Base-by-base conservation (phyloP, 495 filamentous ascomycete genomes). In the Sordaria brevicollis region DNA sequence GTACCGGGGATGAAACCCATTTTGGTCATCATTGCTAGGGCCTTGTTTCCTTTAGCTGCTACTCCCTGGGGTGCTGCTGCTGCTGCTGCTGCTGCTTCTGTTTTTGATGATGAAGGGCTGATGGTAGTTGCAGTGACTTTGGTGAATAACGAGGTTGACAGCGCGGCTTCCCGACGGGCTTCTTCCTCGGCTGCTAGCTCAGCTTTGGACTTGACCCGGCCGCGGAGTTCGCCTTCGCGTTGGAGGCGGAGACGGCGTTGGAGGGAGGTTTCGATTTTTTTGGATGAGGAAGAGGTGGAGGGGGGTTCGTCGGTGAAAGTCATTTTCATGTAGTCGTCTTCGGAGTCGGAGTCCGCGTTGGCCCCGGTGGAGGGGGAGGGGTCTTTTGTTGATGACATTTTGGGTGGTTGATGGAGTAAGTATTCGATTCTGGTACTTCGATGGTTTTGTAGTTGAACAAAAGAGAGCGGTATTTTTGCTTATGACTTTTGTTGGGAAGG, bases 21-120 rank as follows among this genome's bases (percentile, higher is more conserved):
- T 79, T 90, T 93, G n/a, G 92, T 89, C 94, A 99, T 95, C 93
- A 99, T 97, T 69, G 91, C 84, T 68, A 93, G 88, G 3, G 95
- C 95, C 78, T 97, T 99, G 80, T 86, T 90, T 67, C 83, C 33
- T 62, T 13, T n/a, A 17, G 37, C 17, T 15, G 19, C 3, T 1
- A 7, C 3, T 36, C n/a, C n/a, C n/a, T n/a, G n/a, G n/a, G 35
- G 35, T 57, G 49, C 2, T 57, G 13, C 25, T 82, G 33, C 76
- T 65, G 17, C 80, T 79, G 38, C 2, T 15, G 21, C 0, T 7
- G 19, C 29, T 13, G n/a, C 11, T 36, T 11, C 10, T 29, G 49
- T 13, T 62, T 21, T 29, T 17, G 49, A 15, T 3, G 25, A 15
- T 2, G 25, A 7, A 62, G 49, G 49, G 25, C 5, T 69, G 4